phyloP scores from a whole-genome alignment of 345 rosid species.

The Sonneratia alba region DNA sequence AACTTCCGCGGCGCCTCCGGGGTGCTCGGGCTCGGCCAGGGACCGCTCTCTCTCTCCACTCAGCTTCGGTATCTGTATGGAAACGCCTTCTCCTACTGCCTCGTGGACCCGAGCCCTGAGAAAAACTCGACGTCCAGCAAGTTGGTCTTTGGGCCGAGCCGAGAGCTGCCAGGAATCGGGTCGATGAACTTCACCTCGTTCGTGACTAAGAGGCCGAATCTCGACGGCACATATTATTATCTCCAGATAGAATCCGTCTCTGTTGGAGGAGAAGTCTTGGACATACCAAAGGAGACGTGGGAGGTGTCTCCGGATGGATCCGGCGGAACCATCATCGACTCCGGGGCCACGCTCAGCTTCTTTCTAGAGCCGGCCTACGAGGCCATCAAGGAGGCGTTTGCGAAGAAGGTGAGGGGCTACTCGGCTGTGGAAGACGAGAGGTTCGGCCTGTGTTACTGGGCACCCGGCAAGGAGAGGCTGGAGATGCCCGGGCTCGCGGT shows the following conservation, averaged over 20 bases:
- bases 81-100: constrained; percentile 78
- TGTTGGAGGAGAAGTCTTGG: constrained; percentile 53
- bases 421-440: constrained; percentile 30
- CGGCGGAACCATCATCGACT: constrained; percentile 85
- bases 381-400: constrained; percentile 49
- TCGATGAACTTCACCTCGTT: constrained; percentile 66
- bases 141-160: constrained; percentile 73
- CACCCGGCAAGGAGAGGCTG: constrained; percentile 41
- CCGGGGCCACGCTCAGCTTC: constrained; percentile 64
- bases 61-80: constrained; percentile 80
- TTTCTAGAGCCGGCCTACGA: constrained; percentile 62
- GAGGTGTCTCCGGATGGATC: constrained; percentile 41
- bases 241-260: constrained; percentile 56
- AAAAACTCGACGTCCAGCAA: constrained; percentile 54
- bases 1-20: constrained; percentile 80
- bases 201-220: constrained; percentile 40
- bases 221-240: constrained; percentile 62
- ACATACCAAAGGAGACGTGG: constrained; percentile 73
- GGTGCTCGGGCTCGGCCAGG: constrained; percentile 78
- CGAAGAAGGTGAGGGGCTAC: constrained; percentile 50
- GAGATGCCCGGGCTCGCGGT: constrained; percentile 65
- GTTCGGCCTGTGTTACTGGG: constrained; percentile 67
- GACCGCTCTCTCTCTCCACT: constrained; percentile 72
- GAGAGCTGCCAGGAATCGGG: constrained; percentile 42
- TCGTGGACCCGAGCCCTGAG: constrained; percentile 65